These are phyloP conservation scores for Ziziphus jujuba DNA, from an alignment of 306 rosid genomes.

Conservation along the genomic window DNA sequence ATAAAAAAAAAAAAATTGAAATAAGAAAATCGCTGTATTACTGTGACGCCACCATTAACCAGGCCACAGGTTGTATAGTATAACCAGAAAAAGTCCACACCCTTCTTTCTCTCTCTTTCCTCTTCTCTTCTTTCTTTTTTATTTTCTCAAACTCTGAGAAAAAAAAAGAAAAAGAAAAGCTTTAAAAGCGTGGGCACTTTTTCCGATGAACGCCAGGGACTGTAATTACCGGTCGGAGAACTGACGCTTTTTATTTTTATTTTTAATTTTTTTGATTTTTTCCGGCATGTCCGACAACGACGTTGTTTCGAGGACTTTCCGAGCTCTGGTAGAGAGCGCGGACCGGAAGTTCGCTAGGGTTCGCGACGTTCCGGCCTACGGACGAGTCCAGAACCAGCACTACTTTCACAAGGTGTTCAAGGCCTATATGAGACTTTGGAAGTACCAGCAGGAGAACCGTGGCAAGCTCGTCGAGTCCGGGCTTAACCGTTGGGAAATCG, in stretches of 20 bases:
- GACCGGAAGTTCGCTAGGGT: slow-evolving; percentile 93
- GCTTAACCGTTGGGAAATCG: slow-evolving; percentile 95
- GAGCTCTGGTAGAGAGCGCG: slow-evolving; percentile 87
- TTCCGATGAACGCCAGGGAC: slow-evolving; percentile 60
- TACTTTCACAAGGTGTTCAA: slow-evolving; percentile 88
- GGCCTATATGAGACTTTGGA: slow-evolving; percentile 87
- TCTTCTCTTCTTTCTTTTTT: no score
- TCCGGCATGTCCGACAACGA: slow-evolving; percentile 58
- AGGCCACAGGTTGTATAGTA: slow-evolving; percentile 1
- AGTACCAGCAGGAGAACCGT: slow-evolving; percentile 87
- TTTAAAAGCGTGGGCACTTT: slow-evolving; percentile 2
- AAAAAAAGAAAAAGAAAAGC: no score
- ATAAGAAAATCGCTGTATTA: not conserved
- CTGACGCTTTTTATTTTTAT: no score
- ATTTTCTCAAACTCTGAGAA: not conserved
- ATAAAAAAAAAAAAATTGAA: not conserved
- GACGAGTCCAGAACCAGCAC: slow-evolving; percentile 61
- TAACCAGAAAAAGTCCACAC: slow-evolving; percentile 21
- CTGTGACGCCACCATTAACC: slow-evolving; percentile 18
- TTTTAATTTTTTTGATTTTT: no score
- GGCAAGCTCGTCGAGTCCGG: slow-evolving; percentile 70
- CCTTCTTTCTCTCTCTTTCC: slow-evolving; percentile 12
- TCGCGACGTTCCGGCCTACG: slow-evolving; percentile 87
- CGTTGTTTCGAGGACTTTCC: slow-evolving; percentile 55
- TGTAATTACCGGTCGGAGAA: slow-evolving; percentile 31